Evolutionary conservation across 164 flowering plant species (phyloP).

Genomic region (Euptelea pleiosperma): DNA sequence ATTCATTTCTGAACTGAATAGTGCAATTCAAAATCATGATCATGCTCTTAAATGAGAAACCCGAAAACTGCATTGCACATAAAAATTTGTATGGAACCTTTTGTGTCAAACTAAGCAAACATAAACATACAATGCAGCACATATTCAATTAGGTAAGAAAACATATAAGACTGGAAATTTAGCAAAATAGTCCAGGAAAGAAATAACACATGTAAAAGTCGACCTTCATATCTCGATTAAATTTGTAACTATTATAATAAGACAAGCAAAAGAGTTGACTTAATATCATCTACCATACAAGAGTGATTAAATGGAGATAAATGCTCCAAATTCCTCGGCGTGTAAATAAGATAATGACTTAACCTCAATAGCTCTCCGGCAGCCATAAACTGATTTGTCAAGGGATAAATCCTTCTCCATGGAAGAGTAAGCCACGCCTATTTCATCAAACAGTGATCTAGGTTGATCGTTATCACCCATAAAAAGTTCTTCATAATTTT

Average conservation of each 20-base stretch:
- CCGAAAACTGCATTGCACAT: no score
- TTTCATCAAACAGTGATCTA: constrained; percentile 28
- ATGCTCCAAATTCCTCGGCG: not conserved
- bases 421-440: constrained; percentile 24
- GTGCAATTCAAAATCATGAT: no score
- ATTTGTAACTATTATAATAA: not conserved
- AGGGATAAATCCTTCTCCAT: constrained; percentile 29
- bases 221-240: not conserved
- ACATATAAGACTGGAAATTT: no score
- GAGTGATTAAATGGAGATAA: not conserved
- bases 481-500: constrained; percentile 65
- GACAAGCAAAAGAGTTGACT: not conserved
- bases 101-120: no score
- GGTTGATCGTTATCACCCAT: constrained; percentile 46
- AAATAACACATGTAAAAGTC: no score
- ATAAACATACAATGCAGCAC: no score
- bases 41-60: no score
- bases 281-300: not conserved
- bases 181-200: no score
- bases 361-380: constrained; percentile 35
- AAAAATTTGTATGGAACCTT: no score
- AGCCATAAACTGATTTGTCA: constrained; percentile 25
- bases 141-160: no score
- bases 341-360: constrained; percentile 4
- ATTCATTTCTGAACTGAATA: no score